Evolutionary conservation across 2,329 filamentous ascomycete genomes (phyloP), one percentile per base, ranked within the genome.

Genomic region (Onygenales sp.): DNA sequence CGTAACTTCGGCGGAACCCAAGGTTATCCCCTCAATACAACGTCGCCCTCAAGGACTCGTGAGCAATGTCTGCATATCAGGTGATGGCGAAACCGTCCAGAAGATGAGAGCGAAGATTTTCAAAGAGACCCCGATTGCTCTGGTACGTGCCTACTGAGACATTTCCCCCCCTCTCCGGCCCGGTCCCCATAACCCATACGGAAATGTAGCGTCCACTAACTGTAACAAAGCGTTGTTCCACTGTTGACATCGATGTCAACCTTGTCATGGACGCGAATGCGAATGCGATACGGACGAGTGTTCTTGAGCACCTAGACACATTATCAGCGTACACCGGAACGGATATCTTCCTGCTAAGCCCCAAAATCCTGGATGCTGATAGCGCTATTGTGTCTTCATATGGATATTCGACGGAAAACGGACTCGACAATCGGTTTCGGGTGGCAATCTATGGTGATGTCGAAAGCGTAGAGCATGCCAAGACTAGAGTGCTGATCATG

Each of bases 381-480:
- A 84, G 86, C 44, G 83, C 86, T 53, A 80, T 84, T 42, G 77
- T 87, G 58, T 87, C 87, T 45, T 89, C 87, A 59, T 83, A 84
- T 66, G 81, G 82, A 33, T 87, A 89, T 64, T 83, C 83, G 39
- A 85, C 93, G 64, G 85, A 93, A 64, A 87, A 87, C 61, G 86
- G 88, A 63, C 76, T 85, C 62, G 91, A 96, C 69, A 88, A 93
- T 69, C 84, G 92, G 61, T 90, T 94, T 76, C 85, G 92, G 66
- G 86, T 96, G 56, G 87, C 89, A 62, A 94, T 98, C 59, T 98
- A 93, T 64, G 92, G 93, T 52, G 93, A 98, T 67, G 86, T 93
- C 71, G 84, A 97, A 73, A 95, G 90, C 60, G 87, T 89, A 32
- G 93, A 98, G 71, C 92, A 97, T 71, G 93, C 93, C 52, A 98